A percentile compares a stretch with the other conserved stretches of the same genome.
These are phyloP conservation scores for Pterocarpus macrocarpus DNA, from an alignment of 306 rosid genomes.

Conservation along the genomic window DNA sequence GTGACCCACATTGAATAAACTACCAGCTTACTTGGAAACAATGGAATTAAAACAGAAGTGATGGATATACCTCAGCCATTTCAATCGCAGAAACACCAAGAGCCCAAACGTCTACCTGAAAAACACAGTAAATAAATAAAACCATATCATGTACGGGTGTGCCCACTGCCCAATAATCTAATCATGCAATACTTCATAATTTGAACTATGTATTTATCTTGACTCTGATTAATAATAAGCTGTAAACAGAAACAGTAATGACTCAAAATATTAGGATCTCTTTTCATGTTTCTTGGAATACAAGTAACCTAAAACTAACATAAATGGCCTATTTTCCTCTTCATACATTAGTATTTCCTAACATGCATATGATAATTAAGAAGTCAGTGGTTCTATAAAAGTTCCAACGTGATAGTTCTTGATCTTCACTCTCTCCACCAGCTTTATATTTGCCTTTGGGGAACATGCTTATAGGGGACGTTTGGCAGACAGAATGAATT, in stretches of 20 bases:
- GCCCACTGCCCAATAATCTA: slow-evolving; percentile 18
- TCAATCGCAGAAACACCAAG: slow-evolving; percentile 99
- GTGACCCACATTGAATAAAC: slow-evolving; percentile 16
- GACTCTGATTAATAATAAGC: background rate
- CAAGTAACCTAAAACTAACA: slow-evolving; percentile 34
- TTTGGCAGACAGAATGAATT: too few species aligned
- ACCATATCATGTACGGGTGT: slow-evolving; percentile 20
- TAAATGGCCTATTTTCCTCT: slow-evolving; percentile 26
- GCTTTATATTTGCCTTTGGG: background rate
- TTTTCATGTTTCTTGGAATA: slow-evolving; percentile 5
- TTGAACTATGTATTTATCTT: slow-evolving; percentile 16
- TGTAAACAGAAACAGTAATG: slow-evolving; percentile 9
- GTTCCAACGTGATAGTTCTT: background rate
- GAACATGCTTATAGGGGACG: background rate
- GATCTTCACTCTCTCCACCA: slow-evolving; percentile 18
- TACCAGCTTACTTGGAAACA: slow-evolving; percentile 5
- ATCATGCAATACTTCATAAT: slow-evolving; percentile 28
- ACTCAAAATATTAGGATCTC: slow-evolving; percentile 31
- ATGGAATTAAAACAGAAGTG: slow-evolving; percentile 27
- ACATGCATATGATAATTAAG: slow-evolving; percentile 9
- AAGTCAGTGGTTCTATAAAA: slow-evolving; percentile 5
- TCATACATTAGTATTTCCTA: slow-evolving; percentile 4
- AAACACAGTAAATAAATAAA: slow-evolving; percentile 42
- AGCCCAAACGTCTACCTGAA: slow-evolving; percentile 99
- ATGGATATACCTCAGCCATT: slow-evolving; percentile 93